Evolutionary conservation across 2,329 filamentous ascomycete species (phyloP).

Genomic region (Trichoderma endophyticum): DNA sequence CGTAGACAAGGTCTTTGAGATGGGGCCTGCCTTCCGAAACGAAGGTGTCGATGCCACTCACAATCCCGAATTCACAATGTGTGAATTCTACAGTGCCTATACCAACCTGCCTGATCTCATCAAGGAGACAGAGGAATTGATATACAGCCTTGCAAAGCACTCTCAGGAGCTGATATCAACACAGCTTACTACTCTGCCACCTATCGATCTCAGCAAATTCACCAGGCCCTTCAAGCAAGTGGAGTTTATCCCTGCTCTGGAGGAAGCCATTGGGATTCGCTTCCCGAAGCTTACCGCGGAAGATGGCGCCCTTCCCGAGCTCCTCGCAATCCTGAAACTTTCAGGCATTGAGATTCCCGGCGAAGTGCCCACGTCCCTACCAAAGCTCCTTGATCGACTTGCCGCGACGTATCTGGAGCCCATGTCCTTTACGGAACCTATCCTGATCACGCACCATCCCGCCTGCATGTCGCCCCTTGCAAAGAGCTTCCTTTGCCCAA

Average conservation of each 20-base stretch:
- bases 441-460: conserved; percentile 88
- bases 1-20: conserved; percentile 86
- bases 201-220: conserved; percentile 48
- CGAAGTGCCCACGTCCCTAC: conserved; percentile 56
- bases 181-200: conserved; percentile 45
- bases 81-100: conserved; percentile 93
- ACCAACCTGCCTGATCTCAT: conserved; percentile 74
- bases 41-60: conserved; percentile 89
- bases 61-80: conserved; percentile 96
- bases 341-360: conserved; percentile 63
- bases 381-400: conserved; percentile 75
- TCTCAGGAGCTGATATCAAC: conserved; percentile 46
- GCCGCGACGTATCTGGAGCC: conserved; percentile 76
- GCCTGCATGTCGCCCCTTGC: conserved; percentile 87
- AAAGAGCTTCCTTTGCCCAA: conserved; percentile 74
- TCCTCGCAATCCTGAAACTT: conserved; percentile 54
- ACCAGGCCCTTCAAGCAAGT: conserved; percentile 61
- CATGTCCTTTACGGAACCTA: conserved; percentile 61
- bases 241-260: conserved; percentile 78
- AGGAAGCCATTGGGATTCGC: conserved; percentile 60
- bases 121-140: conserved; percentile 67
- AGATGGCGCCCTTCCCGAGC: conserved; percentile 52
- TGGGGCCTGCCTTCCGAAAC: conserved; percentile 89
- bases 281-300: conserved; percentile 61
- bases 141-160: conserved; percentile 57